These are phyloP conservation scores for Erysimum pusillum DNA, from an alignment of 441 rosid species.

Conservation along the genomic window DNA sequence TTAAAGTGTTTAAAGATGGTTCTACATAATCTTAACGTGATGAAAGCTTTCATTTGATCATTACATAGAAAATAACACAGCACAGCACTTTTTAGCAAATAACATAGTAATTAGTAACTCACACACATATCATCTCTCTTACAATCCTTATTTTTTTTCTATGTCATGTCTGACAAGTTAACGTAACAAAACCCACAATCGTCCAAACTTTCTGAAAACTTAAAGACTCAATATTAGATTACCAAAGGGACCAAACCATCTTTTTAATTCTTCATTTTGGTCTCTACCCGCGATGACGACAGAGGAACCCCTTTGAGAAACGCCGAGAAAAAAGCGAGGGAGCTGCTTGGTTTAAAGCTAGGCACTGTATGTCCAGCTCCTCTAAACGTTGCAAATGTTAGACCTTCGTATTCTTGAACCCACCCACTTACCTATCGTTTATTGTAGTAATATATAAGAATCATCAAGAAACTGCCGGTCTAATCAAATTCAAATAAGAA, in stretches of 20 bases:
- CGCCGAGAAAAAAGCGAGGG: conserved; percentile 78
- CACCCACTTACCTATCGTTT: conserved; percentile 74
- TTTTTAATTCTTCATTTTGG: background rate
- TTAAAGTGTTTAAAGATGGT: background rate
- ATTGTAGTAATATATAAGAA: background rate
- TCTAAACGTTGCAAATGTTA: conserved; percentile 83
- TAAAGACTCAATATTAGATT: background rate
- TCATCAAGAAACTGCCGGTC: conserved; percentile 18
- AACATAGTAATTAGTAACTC: too few relatives aligned
- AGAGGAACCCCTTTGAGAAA: conserved; percentile 71
- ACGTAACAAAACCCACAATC: conserved; percentile 1
- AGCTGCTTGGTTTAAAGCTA: conserved; percentile 76
- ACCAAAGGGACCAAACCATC: background rate
- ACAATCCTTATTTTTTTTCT: background rate
- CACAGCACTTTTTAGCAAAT: too few relatives aligned
- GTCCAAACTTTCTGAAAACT: background rate
- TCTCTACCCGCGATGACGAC: conserved; percentile 51
- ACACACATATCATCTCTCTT: conserved; percentile 16
- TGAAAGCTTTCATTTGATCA: background rate
- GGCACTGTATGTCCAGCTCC: conserved; percentile 99
- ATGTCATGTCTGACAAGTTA: conserved; percentile 27
- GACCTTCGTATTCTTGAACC: conserved; percentile 88
- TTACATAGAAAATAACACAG: conserved; percentile 7
- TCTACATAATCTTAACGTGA: background rate
- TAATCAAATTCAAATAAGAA: background rate